Evolutionary conservation across 83 land plant genomes (phyloP), one percentile per base, ranked within the genome.

Genomic region (Picea abies): DNA sequence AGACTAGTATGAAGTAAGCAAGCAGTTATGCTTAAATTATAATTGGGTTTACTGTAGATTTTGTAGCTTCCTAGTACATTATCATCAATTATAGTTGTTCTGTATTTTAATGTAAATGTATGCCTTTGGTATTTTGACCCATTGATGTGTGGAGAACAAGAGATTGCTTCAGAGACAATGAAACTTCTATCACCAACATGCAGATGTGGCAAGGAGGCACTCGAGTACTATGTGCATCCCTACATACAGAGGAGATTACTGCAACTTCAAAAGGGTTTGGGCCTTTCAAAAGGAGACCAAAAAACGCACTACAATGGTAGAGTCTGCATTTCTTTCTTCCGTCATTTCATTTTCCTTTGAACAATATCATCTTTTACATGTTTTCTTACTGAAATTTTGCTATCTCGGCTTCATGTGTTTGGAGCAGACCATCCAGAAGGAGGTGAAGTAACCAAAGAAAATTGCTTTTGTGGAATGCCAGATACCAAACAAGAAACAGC

Each of bases 201-300:
- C 79, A 76, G 79, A 52, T 49, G 6, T 44, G 29, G 20, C 15
- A 10, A 73, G 25, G 47, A 44, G 39, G 20, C 77, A 73, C 25
- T 25, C 12, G 23, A 44, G 10, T 73, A 44, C 56, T 44, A 73
- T 73, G 12, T 73, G 37, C 77, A 73, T 73, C 77, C 77, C 22
- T 44, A 73, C 26, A 73, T 73, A 44, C 77, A 44, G n/a, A 37
- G 58, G 47, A 73, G 56, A 47, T 39, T 73, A 73, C 14, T 41
- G 58, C 14, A 41, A 73, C 39, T 44, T 73, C 77, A 73, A 76
- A 16, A 52, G 52, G 79, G 79, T 76, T 76, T 37, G 56, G 79
- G 12, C 17, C 47, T 17, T 76, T 0, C 17, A 39, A 39, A 58
- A 49, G 75, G 56, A 82, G 61, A 49, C 23, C 26, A 29, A 26